A percentile compares a stretch with the other conserved stretches of the same genome.
phyloP scores from a whole-genome alignment of 106 monocot genomes.

The Dioscorea zingiberensis region DNA sequence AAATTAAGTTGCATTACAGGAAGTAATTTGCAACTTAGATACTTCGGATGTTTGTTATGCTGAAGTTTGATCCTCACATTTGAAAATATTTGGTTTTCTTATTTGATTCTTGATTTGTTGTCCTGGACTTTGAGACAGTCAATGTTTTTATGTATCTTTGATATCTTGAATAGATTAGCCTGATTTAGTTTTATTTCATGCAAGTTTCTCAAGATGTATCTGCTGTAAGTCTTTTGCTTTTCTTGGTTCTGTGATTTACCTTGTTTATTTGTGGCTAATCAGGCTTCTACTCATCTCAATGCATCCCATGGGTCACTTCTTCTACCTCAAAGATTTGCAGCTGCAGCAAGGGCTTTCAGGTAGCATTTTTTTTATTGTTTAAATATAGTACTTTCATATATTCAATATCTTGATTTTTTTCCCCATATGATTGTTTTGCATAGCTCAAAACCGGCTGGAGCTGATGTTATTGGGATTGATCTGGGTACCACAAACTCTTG shows the following conservation, averaged over 20 bases:
- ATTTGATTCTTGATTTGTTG: not conserved
- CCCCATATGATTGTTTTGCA: not conserved
- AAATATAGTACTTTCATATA: not conserved
- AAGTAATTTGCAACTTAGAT: too few relatives aligned
- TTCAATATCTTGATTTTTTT: not conserved
- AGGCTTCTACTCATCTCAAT: constrained; percentile 31
- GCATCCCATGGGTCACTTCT: constrained; percentile 11
- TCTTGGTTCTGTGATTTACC: not conserved
- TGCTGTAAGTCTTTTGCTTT: not conserved
- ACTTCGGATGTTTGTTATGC: too few relatives aligned
- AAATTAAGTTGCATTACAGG: too few relatives aligned
- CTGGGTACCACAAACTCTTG: constrained; percentile 89
- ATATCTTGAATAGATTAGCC: not conserved
- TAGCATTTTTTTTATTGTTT: constrained; percentile 4
- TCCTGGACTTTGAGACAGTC: not conserved
- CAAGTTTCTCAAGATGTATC: not conserved
- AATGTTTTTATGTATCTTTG: not conserved
- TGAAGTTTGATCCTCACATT: too few relatives aligned
- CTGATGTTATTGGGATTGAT: constrained; percentile 70
- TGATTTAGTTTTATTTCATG: not conserved
- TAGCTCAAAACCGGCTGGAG: constrained; percentile 56
- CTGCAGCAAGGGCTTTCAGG: constrained; percentile 53
- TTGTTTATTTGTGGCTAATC: not conserved
- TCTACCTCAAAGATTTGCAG: constrained; percentile 27
- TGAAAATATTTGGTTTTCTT: not conserved